These are phyloP conservation scores for Dactylellina haptotyla DNA, from an alignment of 2,329 filamentous ascomycete genomes.

Conservation along the genomic window DNA sequence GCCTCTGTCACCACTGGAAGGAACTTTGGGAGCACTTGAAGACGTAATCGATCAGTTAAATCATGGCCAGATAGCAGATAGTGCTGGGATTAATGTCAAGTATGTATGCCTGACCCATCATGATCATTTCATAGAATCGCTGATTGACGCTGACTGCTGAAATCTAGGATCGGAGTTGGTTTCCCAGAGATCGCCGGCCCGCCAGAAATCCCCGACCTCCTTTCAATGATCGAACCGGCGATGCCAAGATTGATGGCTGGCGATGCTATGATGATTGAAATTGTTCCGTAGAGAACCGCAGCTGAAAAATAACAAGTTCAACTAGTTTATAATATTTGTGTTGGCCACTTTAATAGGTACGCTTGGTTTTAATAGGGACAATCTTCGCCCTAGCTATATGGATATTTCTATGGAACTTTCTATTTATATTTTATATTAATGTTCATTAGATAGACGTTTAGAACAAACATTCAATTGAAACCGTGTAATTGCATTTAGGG, in stretches of 20 bases:
- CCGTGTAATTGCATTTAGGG: too few relatives aligned
- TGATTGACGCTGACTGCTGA: not conserved
- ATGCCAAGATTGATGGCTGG: slow-evolving; percentile 24
- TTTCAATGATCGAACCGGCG: slow-evolving; percentile 34
- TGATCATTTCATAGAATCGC: not conserved
- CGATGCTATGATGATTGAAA: slow-evolving; percentile 42
- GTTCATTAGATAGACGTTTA: too few relatives aligned
- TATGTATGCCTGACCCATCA: slow-evolving; percentile 7
- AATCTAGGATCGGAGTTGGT: slow-evolving; percentile 20
- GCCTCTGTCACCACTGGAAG: slow-evolving; percentile 19
- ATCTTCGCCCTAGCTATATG: too few relatives aligned
- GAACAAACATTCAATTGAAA: too few relatives aligned
- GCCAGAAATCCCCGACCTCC: slow-evolving; percentile 21
- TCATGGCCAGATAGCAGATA: not conserved
- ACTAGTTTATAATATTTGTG: too few relatives aligned
- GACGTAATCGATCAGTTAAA: slow-evolving; percentile 22
- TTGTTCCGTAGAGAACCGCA: slow-evolving; percentile 19
- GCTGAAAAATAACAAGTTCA: too few relatives aligned
- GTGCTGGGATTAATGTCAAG: slow-evolving; percentile 13
- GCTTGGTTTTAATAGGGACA: too few relatives aligned
- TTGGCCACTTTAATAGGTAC: too few relatives aligned
- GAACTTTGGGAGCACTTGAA: slow-evolving; percentile 17
- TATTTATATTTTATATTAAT: too few relatives aligned
- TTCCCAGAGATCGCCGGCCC: not conserved
- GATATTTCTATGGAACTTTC: too few relatives aligned